Evolutionary conservation across 2,329 filamentous ascomycete genomes (phyloP), one percentile per base, ranked within the genome.

Genomic region (Sphaerulina vaccinii): DNA sequence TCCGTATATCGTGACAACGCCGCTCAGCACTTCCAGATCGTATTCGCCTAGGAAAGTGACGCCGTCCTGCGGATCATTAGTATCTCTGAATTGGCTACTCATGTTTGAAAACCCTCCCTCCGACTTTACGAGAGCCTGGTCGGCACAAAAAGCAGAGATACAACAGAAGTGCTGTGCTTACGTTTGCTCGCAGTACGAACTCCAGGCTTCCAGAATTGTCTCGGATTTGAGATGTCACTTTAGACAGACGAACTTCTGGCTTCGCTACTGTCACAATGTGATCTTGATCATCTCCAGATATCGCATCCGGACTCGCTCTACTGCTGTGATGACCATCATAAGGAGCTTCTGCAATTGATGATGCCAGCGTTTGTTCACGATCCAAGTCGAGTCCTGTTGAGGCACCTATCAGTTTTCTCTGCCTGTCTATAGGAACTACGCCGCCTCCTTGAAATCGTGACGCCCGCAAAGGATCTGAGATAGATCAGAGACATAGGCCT

Each of bases 1-100:
- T 13, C 88, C 87, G 11, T 82, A 79, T 21, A 92, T 68, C 1
- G 80, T 83, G 19, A 87, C 72, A 37, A 83, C 75, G 2, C 88
- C 88, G 46, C 75, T 75, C 7, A 73, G 62, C 0, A 92, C 77
- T 10, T 73, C 74, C 23, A 92, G 66, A 13, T 83, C 81, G 67
- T 84, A 93, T 62, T 81, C 84, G 1, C 88, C 88, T 9, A 89
- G 55, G 15, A 72, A 63, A 2, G 69, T 64, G 27, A 72, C 65
- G 6, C 64, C 71, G 6, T 73, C 68, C 23, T 65, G 60, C 8
- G 54, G 36, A 32, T 13, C 10, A 10, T 32, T 13, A 32, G 27
- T 9, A 10, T 32, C 1, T 32, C 27, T 32, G 5, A n/a, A n/a
- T n/a, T n/a, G n/a, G n/a, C n/a, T n/a, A n/a, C 9, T 10, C 3